Conservation (phyloP, 106 monocot species). For the Acorus gramineus region DNA sequence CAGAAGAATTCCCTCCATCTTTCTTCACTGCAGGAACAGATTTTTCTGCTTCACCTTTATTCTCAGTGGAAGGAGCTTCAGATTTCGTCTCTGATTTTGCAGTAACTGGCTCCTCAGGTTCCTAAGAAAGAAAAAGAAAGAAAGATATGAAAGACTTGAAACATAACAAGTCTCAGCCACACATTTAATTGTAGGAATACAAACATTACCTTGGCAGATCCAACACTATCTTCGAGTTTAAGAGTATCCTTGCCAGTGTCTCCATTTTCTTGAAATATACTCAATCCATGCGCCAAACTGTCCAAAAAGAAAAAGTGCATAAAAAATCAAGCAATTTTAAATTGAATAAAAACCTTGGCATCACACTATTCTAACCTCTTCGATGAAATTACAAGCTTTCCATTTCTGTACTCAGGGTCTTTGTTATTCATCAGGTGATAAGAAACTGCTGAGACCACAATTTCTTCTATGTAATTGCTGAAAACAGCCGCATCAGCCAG, state of each 20-base stretch:
- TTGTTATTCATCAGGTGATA: constrained; percentile 76
- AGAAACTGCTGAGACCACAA: constrained; percentile 61
- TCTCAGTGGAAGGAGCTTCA: constrained; percentile 28
- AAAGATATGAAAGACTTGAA: neutral
- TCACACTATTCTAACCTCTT: constrained; percentile 35
- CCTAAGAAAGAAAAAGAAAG: constrained; percentile 14
- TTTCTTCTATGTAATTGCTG: constrained; percentile 59
- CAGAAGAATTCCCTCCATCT: constrained; percentile 23
- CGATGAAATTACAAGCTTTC: constrained; percentile 76
- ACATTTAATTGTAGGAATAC: neutral
- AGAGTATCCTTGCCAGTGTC: constrained; percentile 32
- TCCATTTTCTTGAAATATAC: constrained; percentile 72
- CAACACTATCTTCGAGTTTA: constrained; percentile 52
- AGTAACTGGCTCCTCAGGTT: constrained; percentile 12
- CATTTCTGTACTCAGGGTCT: constrained; percentile 73
- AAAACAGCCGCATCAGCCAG: constrained; percentile 42
- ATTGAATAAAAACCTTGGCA: neutral
- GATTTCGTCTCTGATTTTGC: constrained; percentile 36
- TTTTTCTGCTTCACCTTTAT: constrained; percentile 47
- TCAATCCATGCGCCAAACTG: constrained; percentile 75
- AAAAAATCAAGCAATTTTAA: neutral
- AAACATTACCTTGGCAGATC: constrained; percentile 32
- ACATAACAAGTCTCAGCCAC: neutral
- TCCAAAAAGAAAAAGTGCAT: constrained; percentile 2
- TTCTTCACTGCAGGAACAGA: constrained; percentile 26